Evolutionary conservation across 805 yeast genomes (phyloP).

Genomic region (Kuraishia floccosa): DNA sequence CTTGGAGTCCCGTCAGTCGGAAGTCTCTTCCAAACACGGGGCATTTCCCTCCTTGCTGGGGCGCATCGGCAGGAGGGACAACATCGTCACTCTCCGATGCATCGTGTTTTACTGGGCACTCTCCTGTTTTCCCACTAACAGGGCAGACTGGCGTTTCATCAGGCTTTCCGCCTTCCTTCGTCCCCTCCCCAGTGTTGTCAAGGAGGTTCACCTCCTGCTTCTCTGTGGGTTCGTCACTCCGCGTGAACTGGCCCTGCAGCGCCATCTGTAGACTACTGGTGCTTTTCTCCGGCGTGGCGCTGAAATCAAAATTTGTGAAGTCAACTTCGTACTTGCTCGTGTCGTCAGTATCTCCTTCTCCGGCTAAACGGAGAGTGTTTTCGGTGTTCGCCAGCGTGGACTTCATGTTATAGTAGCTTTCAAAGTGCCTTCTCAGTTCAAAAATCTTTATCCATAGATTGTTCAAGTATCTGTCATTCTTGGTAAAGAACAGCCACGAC

Average conservation of each 20-base stretch:
- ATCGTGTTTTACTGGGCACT: background rate
- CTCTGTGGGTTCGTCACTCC: background rate
- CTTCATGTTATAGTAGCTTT: constrained; percentile 19
- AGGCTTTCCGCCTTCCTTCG: too few species aligned
- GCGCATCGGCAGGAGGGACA: too few species aligned
- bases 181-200: too few species aligned
- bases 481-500: constrained; percentile 48
- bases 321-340: background rate
- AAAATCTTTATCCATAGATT: constrained; percentile 35
- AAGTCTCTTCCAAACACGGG: constrained; percentile 2
- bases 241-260: background rate
- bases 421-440: constrained; percentile 22
- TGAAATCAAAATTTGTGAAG: background rate
- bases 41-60: constrained; percentile 2
- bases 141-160: background rate
- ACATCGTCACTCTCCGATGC: too few species aligned
- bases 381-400: constrained; percentile 12
- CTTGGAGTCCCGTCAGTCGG: too few species aligned
- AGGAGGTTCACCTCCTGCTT: background rate
- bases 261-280: background rate
- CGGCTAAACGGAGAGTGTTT: too few species aligned
- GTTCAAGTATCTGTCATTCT: constrained; percentile 45
- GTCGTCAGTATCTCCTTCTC: background rate
- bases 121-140: background rate
- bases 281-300: background rate